Evolutionary conservation across 805 yeast genomes (phyloP), one percentile per base, ranked within the genome.

Genomic region (Metschnikowia dekortorum): DNA sequence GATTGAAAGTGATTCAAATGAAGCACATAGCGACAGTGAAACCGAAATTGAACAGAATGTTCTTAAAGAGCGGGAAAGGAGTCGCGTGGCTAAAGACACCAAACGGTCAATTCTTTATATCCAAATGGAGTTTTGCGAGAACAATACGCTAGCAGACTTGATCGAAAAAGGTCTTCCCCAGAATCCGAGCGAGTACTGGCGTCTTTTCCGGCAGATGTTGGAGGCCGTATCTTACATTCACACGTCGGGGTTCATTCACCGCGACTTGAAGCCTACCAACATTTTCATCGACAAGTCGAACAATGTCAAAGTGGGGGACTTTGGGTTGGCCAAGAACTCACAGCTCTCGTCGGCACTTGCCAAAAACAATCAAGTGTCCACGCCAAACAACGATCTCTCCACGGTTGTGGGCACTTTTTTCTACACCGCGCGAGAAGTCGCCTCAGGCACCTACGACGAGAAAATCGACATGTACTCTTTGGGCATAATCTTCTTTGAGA

Each of bases 71-170:
- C 22, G 22, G 22, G 29, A 33, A 31, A 10, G 14, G 8, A 10
- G 26, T 8, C 22, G 28, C 22, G 4, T 11, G n/a, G 47, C 22
- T 50, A 26, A 37, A n/a, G 18, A 4, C 29, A 14, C 44, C 22
- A 50, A 29, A 9, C 11, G 37, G 55, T 86, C 91, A 47, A 89
- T 96, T 0, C 68, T 94, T 31, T 94, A 88, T 64, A 94, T 94
- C 57, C 99, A 94, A 63, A 94, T 94, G 99, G 99, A 94, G 66
- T 94, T 94, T 61, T 94, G 99, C 69, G 99, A 94, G 61, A 94
- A 92, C 62, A 89, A 88, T 51, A 92, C 99, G 0, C 69, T 94
- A 30, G 79, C 80, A 46, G 96, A 94, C 68, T 71, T 94, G 53
- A 92, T 94, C 43, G 80, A 76, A 48, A 79, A 81, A 38, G 90